These are phyloP conservation scores for Blastobotrys aristatus DNA, from an alignment of 1,139 yeast genomes.

Conservation along the genomic window DNA sequence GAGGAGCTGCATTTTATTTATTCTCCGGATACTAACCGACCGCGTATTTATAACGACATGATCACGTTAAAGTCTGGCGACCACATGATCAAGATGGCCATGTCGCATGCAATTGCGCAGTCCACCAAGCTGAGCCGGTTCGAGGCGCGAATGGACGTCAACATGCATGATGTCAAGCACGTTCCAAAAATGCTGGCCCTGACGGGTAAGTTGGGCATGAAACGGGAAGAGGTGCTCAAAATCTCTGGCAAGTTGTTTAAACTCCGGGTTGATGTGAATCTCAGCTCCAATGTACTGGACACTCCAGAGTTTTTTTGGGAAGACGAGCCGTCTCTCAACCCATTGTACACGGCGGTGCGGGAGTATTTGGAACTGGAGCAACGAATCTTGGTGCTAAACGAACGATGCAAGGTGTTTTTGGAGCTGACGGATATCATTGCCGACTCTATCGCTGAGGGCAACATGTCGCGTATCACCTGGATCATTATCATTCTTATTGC, in stretches of 20 bases:
- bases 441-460: conserved; percentile 89
- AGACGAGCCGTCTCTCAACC: conserved; percentile 90
- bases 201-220: conserved; percentile 78
- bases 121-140: conserved; percentile 86
- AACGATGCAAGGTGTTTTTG: conserved; percentile 86
- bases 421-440: conserved; percentile 91
- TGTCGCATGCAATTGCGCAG: conserved; percentile 96
- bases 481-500: conserved; percentile 81
- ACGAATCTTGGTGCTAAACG: conserved; percentile 87
- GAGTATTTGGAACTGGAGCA: conserved; percentile 94
- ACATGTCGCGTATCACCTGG: conserved; percentile 87
- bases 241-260: conserved; percentile 89
- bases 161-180: conserved; percentile 76
- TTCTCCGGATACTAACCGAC: conserved; percentile 72
- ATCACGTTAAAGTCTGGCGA: conserved; percentile 86
- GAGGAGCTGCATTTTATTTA: conserved; percentile 94
- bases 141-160: conserved; percentile 85
- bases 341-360: conserved; percentile 80
- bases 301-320: conserved; percentile 98
- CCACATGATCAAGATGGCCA: conserved; percentile 83
- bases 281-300: conserved; percentile 84
- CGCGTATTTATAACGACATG: conserved; percentile 91
- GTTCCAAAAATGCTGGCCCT: conserved; percentile 85
- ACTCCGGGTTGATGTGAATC: conserved; percentile 84
- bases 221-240: conserved; percentile 71